Base-by-base conservation (phyloP, 108 stramenopile genomes). In the Fragilariopsis cylindrus region DNA sequence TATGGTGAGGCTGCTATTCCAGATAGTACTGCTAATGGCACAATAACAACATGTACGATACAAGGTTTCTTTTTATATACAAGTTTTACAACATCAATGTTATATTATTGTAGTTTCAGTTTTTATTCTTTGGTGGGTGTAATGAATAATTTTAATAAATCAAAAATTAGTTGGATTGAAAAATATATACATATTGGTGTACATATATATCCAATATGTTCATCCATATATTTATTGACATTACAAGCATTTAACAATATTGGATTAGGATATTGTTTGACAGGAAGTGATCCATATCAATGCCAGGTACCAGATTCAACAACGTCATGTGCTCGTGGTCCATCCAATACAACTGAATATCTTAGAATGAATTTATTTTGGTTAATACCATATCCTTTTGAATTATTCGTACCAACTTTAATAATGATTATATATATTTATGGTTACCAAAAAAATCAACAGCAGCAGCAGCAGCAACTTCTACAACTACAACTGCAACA, bases 171-270 rank as follows among this genome's bases (percentile, higher is more conserved):
- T 41, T 53, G 52, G 60, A 45, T 44, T 21, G 71, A 72, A 60
- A 60, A 62, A 48, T 72, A 60, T 58, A 72, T 72, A 18, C 71
- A 72, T 44, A 4, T 48, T 19, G 9, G 43, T 48, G 60, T 62
- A 5, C 60, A 72, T 47, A 4, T 48, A 3, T 49, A 48, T 72
- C 46, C 71, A 48, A 6, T 62, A n/a, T 2, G n/a, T 4, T 62
- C 46, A 3, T 46, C 43, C 3, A 2, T 60, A 13, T 48, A 46
- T 60, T 7, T 60, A 21, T 2, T 60, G 13, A 30, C 60, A 4
- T 3, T 50, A 0, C 41, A 67, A n/a, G 30, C 45, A 8, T 74
- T 30, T 30, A 30, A 21, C 65, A 55, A 68, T 16, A 41, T 52
- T 18, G 53, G 13, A 2, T 18, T 15, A 3, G 13, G 41, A 2